Evolutionary conservation across 345 rosid species (phyloP).

Genomic region (Ailanthus altissimus): DNA sequence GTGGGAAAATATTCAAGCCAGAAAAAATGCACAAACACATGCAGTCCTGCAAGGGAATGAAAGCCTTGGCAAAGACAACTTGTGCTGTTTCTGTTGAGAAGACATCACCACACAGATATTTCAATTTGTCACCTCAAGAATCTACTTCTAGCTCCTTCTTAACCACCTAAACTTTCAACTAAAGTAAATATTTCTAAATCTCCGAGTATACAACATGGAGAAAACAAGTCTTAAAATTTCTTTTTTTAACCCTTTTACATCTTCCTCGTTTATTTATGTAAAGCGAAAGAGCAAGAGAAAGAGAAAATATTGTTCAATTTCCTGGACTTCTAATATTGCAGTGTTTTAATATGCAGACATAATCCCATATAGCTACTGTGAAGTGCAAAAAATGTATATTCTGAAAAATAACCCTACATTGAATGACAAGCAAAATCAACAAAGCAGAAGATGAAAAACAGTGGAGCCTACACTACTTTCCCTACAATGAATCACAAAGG

Average conservation of each 20-base stretch:
- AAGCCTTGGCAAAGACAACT: conserved; percentile 26
- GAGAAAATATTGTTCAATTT: neutral
- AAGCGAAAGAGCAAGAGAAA: neutral
- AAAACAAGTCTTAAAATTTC: no score
- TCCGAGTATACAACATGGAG: neutral
- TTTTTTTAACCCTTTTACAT: neutral
- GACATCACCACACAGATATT: conserved; percentile 3
- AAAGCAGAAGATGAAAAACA: neutral
- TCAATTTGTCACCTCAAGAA: conserved; percentile 4
- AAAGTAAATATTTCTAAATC: neutral
- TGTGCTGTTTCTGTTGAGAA: conserved; percentile 19
- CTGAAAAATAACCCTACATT: neutral
- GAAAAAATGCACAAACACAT: conserved; percentile 76
- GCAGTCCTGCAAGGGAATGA: conserved; percentile 66
- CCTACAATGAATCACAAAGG: neutral
- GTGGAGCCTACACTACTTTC: neutral
- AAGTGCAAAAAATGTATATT: neutral
- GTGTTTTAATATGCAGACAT: neutral
- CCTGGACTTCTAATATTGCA: neutral
- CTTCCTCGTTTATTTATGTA: neutral
- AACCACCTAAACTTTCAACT: conserved; percentile 16
- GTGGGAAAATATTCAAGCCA: conserved; percentile 71
- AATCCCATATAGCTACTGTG: neutral
- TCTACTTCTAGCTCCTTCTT: conserved; percentile 25
- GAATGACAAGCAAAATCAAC: neutral